Base-by-base conservation (phyloP, 2,329 filamentous ascomycete genomes). In the Aphanocladium album region DNA sequence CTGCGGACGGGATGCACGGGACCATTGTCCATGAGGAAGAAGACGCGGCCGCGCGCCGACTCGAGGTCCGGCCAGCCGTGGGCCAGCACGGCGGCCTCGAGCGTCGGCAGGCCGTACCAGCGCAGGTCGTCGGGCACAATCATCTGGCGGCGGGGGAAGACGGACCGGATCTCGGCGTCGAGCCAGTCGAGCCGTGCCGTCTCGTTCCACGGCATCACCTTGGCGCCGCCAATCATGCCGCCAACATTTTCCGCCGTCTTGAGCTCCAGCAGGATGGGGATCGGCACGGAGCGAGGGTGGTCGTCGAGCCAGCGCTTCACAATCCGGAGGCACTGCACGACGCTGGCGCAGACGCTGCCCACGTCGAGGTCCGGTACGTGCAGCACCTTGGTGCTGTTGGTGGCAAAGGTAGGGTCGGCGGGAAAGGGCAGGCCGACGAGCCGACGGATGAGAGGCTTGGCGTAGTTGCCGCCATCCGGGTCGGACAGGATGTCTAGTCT, bases 11-110 rank as follows among this genome's bases (percentile, higher is more conserved):
- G 69, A 19, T 72, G 67, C 17, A 74, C 73, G 0, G 76, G 75
- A 30, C 77, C 76, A 64, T 82, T 81, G 67, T 82, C 80, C 70
- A 82, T 80, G 64, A 77, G 74, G 71, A 82, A 82, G 62, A 81
- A 72, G 65, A 82, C 73, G 33, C 76, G 73, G 5, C 79, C 79
- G 12, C 78, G 69, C 0, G 76, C 74, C 2, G 73, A 72, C 2
- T 76, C 71, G 2, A 82, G 70, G 14, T 73, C 73, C 0, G 79
- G 79, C 79, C 79, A 82, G n/a, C 80, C 79, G 57, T 76, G 60
- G 51, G 70, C 62, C n/a, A 81, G 68, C 1, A 82, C 70, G 4
- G 74, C 76, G 62, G 78, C 63, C 64, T 81, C 79, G 14, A 82
- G 74, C 0, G 78, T 79, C 25, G 77, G 60, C 19, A 12, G 14